A percentile compares a stretch with the other conserved stretches of the same genome.
Conservation (phyloP, 495 filamentous ascomycete species). For the Xylaria curta region DNA sequence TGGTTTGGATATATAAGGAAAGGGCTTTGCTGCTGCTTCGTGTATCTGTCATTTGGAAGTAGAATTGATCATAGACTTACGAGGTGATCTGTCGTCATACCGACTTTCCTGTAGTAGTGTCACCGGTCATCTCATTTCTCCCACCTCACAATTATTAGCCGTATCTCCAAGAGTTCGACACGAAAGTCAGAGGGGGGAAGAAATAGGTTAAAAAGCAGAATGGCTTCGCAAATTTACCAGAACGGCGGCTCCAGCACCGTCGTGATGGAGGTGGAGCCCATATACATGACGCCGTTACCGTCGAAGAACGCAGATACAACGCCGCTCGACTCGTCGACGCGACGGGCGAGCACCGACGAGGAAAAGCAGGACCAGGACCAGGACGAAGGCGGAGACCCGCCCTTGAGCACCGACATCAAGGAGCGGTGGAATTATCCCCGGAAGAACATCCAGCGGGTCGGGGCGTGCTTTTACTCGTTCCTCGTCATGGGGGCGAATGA, state of each 20-base stretch:
- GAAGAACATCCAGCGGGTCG: conserved; percentile 68
- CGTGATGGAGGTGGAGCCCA: conserved; percentile 34
- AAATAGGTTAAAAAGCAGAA: background rate
- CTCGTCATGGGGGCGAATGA: conserved; percentile 84
- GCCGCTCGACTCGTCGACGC: conserved; percentile 17
- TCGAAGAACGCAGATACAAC: conserved; percentile 11
- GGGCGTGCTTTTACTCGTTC: conserved; percentile 75
- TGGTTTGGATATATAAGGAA: background rate
- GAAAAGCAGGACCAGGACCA: conserved; percentile 17
- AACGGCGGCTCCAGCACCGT: conserved; percentile 35
- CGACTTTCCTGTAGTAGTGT: background rate
- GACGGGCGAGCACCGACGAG: conserved; percentile 18
- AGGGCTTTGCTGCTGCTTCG: background rate
- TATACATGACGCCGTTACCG: conserved; percentile 27
- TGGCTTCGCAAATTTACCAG: conserved; percentile 31
- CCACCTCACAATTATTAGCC: background rate
- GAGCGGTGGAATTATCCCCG: conserved; percentile 74
- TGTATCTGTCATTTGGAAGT: background rate
- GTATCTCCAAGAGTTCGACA: background rate
- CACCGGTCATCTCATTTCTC: background rate
- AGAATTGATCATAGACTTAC: background rate
- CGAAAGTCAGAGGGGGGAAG: background rate
- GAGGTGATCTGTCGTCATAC: background rate
- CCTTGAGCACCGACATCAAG: conserved; percentile 27
- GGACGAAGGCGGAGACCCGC: background rate